Evolutionary conservation across 306 rosid species (phyloP).

Genomic region (Leucaena leucocephala): DNA sequence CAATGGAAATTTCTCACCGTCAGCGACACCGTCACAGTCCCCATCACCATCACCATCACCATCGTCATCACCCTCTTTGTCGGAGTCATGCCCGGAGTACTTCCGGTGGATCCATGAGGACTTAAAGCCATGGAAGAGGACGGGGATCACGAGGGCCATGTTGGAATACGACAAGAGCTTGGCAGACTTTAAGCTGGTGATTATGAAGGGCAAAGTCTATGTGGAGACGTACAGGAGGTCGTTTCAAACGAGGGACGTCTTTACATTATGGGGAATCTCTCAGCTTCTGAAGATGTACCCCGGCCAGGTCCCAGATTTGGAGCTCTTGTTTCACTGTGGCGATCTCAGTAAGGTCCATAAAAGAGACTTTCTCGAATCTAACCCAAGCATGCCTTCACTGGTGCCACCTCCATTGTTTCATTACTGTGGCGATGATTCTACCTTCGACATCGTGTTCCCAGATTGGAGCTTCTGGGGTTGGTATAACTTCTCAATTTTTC

Average conservation of each 20-base stretch:
- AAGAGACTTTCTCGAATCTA: not conserved
- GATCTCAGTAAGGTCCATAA: slow-evolving; percentile 40
- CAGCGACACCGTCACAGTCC: not conserved
- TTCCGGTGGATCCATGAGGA: slow-evolving; percentile 62
- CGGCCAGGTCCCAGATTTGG: slow-evolving; percentile 52
- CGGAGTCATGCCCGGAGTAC: slow-evolving; percentile 43
- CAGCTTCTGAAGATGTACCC: slow-evolving; percentile 59
- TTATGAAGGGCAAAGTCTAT: slow-evolving; percentile 47
- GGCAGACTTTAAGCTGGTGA: slow-evolving; percentile 46
- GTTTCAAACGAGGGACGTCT: slow-evolving; percentile 52
- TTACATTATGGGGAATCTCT: slow-evolving; percentile 59
- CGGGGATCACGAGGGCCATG: slow-evolving; percentile 53
- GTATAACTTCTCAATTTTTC: slow-evolving; percentile 40
- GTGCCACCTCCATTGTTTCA: slow-evolving; percentile 55
- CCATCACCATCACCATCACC: not conserved
- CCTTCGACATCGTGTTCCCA: slow-evolving; percentile 55
- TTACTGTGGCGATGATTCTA: slow-evolving; percentile 43
- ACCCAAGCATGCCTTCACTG: not conserved
- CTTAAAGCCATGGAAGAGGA: slow-evolving; percentile 48
- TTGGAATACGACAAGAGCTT: slow-evolving; percentile 35
- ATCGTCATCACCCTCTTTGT: not conserved
- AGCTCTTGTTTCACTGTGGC: slow-evolving; percentile 52
- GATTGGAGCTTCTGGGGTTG: slow-evolving; percentile 72
- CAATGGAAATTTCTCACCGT: not conserved
- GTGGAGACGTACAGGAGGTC: slow-evolving; percentile 31